Conservation (phyloP, 345 rosid species). For the Euphorbia pulcherrima region DNA sequence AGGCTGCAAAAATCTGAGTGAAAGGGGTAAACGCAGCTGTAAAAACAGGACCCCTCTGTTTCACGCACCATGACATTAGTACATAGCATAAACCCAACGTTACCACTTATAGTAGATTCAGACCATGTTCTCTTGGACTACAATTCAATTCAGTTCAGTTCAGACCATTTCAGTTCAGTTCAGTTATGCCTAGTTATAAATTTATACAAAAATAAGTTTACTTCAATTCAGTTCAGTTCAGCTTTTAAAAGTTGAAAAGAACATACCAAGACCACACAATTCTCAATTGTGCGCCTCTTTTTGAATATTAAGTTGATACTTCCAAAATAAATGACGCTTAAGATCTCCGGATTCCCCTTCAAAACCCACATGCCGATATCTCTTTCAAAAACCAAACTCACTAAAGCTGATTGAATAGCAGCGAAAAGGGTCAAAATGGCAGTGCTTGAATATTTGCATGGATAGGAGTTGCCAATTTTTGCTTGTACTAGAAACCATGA, state of each 20-base stretch:
- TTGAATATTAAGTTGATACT: too few species aligned
- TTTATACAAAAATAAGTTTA: too few species aligned
- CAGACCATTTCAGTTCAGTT: too few species aligned
- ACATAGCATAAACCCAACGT: conserved; percentile 29
- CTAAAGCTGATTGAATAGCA: conserved; percentile 20
- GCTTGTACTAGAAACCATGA: conserved; percentile 31
- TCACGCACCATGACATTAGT: conserved; percentile 33
- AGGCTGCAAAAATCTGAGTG: conserved; percentile 29
- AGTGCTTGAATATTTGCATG: conserved; percentile 26
- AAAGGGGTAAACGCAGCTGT: conserved; percentile 29
- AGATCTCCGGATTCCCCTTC: conserved; percentile 18
- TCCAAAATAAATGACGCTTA: conserved; percentile 16
- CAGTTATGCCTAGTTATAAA: too few species aligned
- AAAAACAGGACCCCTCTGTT: conserved; percentile 30
- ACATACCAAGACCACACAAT: too few species aligned
- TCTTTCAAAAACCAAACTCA: conserved; percentile 11
- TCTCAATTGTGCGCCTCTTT: too few species aligned
- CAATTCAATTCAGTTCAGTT: too few species aligned
- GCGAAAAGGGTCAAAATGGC: conserved; percentile 21
- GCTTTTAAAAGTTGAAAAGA: too few species aligned
- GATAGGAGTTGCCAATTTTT: conserved; percentile 17
- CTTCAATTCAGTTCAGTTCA: too few species aligned
- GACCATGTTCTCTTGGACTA: too few species aligned
- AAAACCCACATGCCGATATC: conserved; percentile 21
- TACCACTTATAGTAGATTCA: conserved; percentile 26